A percentile compares a stretch with the other conserved stretches of the same genome.
Evolutionary conservation across 2,329 filamentous ascomycete genomes (phyloP).

Genomic region (Colletotrichum abscissum): DNA sequence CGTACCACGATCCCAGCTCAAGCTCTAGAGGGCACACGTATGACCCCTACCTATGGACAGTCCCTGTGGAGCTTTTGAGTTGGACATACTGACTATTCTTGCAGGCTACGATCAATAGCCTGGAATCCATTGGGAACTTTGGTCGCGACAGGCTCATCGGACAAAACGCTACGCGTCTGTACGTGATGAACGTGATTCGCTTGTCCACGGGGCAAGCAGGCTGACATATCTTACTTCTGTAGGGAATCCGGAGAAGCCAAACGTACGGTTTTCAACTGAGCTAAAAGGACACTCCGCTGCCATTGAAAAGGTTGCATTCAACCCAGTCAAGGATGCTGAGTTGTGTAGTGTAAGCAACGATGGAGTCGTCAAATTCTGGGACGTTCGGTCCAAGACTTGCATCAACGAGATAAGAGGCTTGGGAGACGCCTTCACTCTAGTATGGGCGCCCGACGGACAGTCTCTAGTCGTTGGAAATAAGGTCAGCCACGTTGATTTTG

Average conservation of each 20-base stretch:
- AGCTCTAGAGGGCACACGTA: conserved; percentile 69
- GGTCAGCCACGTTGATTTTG: conserved; percentile 54
- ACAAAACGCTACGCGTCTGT: conserved; percentile 80
- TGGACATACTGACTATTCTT: conserved; percentile 40
- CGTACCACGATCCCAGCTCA: conserved; percentile 73
- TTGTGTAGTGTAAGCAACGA: conserved; percentile 80
- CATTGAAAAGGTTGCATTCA: conserved; percentile 83
- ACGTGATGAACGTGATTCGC: conserved; percentile 43
- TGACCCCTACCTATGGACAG: conserved; percentile 40
- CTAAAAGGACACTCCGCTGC: conserved; percentile 73
- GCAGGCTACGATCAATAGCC: conserved; percentile 80
- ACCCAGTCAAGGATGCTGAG: conserved; percentile 81
- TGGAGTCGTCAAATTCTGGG: conserved; percentile 83
- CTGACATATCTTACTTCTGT: not conserved
- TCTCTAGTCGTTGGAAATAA: conserved; percentile 79
- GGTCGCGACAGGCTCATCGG: conserved; percentile 82
- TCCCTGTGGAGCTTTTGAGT: conserved; percentile 17
- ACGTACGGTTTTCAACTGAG: conserved; percentile 80
- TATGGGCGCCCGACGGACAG: conserved; percentile 79
- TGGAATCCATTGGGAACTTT: conserved; percentile 90
- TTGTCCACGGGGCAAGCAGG: not conserved
- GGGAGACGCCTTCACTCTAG: conserved; percentile 76
- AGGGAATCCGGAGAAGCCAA: conserved; percentile 82
- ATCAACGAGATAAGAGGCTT: conserved; percentile 76
- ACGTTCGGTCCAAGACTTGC: conserved; percentile 78